Conservation (phyloP, 1,284 basidiomycete genomes). For the Kwoniella shivajii region DNA sequence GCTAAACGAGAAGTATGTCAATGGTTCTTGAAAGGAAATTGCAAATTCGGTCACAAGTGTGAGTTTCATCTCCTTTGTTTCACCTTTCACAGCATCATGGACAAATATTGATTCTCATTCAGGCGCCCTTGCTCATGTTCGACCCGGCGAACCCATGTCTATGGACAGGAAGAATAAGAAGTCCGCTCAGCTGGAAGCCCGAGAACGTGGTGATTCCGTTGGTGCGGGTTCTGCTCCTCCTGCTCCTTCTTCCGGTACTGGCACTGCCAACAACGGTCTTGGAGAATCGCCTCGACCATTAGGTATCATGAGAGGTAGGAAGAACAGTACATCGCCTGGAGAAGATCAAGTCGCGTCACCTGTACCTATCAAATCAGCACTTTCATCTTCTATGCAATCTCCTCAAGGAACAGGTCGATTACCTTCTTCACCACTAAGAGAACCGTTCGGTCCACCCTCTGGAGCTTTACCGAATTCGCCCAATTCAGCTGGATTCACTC, state of each 20-base stretch:
- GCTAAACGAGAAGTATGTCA: slow-evolving; percentile 89
- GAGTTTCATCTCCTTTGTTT: slow-evolving; percentile 20
- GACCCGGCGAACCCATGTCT: slow-evolving; percentile 87
- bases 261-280: slow-evolving; percentile 3
- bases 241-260: slow-evolving; percentile 7
- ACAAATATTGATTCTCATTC: slow-evolving; percentile 8
- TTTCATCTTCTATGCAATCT: slow-evolving; percentile 43
- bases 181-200: slow-evolving; percentile 74
- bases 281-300: slow-evolving; percentile 12
- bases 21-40: slow-evolving; percentile 83
- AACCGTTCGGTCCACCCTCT: slow-evolving; percentile 49
- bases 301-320: slow-evolving; percentile 10
- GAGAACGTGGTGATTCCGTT: slow-evolving; percentile 28
- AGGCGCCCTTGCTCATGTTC: slow-evolving; percentile 81
- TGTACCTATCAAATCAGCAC: slow-evolving; percentile 48
- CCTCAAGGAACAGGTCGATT: slow-evolving; percentile 25
- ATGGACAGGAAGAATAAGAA: slow-evolving; percentile 99
- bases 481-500: slow-evolving; percentile 42
- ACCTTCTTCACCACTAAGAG: slow-evolving; percentile 46
- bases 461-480: slow-evolving; percentile 42
- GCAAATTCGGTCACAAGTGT: slow-evolving; percentile 98
- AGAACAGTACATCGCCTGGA: slow-evolving; percentile 8
- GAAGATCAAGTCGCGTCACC: slow-evolving; percentile 34
- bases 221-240: slow-evolving; percentile 2
- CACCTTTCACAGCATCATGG: background rate